Evolutionary conservation across 129 eudicot species (phyloP), one percentile per base, ranked within the genome.

Genomic region (Saposhnikovia divaricata): DNA sequence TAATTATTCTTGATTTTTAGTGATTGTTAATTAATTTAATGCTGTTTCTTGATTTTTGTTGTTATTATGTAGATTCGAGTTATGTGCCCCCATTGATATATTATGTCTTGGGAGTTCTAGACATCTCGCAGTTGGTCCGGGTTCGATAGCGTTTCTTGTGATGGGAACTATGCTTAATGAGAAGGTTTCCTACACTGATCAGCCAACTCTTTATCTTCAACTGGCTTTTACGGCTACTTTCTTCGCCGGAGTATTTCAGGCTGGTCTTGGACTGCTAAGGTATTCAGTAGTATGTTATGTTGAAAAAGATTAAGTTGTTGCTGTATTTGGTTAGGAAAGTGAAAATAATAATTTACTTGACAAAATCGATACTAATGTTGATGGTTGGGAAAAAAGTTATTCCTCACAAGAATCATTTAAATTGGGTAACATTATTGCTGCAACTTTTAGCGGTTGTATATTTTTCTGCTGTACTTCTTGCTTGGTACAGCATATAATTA

Each of bases 131-230:
- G 99, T 96, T 12, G 99, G 99, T 27, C 99, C 99, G 0, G 99
- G 92, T 27, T 96, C 99, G 7, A 96, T 96, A 75, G 99, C 99
- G 6, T 96, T 98, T 39, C 88, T 96, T 19, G 98, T 96, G 23
- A 96, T 96, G 99, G 99, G 99, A 31, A 92, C 99, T 42, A 96
- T 96, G 99, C 91, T 96, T 57, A 87, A 78, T 40, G 97, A 96
- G 76, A 84, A 82, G 2, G 93, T 96, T 83, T 82, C 99, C 38
- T 84, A 80, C 78, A 76, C 82, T 9, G 87, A 89, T 7, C 75
- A 96, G 21, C 93, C 92, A 2, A 50, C 23, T 73, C 98, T 96
- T 72, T 96, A 92, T 84, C 95, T 96, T 61, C 87, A 89, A 79
- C 81, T 96, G 78, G 99, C 98, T 66, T 90, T 96, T 76, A 96